Evolutionary conservation across 371 early-diverging fungal species (phyloP).

Genomic region (Haplosporangium sp.): DNA sequence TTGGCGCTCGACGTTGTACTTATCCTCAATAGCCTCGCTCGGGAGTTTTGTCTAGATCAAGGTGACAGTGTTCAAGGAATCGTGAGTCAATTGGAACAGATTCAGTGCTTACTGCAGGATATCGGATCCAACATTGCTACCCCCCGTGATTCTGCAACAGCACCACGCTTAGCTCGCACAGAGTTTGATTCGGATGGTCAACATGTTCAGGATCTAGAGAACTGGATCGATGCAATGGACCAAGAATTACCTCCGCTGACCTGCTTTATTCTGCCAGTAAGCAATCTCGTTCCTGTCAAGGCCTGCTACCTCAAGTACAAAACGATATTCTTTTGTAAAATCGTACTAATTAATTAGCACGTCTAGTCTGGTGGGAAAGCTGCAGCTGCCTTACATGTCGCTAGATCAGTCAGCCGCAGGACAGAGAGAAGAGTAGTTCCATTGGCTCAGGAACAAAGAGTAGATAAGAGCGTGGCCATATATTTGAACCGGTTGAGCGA

Average conservation of each 20-base stretch:
- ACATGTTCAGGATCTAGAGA: conserved; percentile 74
- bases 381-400: conserved; percentile 76
- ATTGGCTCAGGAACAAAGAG: conserved; percentile 66
- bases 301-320: no score
- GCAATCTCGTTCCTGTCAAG: background rate
- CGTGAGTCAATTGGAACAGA: conserved; percentile 62
- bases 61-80: conserved; percentile 66
- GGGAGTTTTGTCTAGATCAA: conserved; percentile 73
- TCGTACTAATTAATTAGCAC: background rate
- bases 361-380: conserved; percentile 80
- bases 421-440: conserved; percentile 89
- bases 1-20: background rate
- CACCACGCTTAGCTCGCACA: conserved; percentile 66
- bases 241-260: conserved; percentile 74
- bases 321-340: background rate
- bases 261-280: conserved; percentile 85
- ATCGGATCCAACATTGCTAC: conserved; percentile 93
- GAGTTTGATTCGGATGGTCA: conserved; percentile 76
- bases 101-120: conserved; percentile 92
- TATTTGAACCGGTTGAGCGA: conserved; percentile 89
- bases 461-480: conserved; percentile 69
- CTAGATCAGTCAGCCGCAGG: conserved; percentile 82
- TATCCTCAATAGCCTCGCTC: conserved; percentile 68
- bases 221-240: conserved; percentile 89
- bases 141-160: conserved; percentile 72